A percentile compares a stretch with the other conserved stretches of the same genome.
Conservation (phyloP, 805 yeast genomes). For the Candida dendrica region DNA sequence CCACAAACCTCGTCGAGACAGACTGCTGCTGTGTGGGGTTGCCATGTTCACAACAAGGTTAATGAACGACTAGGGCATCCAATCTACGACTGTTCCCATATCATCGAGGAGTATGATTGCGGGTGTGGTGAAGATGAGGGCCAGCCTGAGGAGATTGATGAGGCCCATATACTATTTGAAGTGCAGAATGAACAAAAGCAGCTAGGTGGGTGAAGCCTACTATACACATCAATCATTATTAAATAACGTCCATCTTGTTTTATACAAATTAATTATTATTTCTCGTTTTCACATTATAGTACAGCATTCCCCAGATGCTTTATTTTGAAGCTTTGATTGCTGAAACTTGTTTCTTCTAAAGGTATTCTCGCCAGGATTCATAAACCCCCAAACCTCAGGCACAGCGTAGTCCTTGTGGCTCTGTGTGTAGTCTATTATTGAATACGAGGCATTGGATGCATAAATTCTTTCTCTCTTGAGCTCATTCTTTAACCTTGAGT, state of each 20-base stretch:
- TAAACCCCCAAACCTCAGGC: conserved; percentile 34
- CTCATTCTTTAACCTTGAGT: conserved; percentile 42
- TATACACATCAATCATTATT: no score
- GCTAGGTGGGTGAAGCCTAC: conserved; percentile 28
- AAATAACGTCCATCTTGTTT: no score
- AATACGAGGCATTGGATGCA: conserved; percentile 53
- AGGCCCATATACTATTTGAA: conserved; percentile 38
- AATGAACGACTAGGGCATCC: conserved; percentile 64
- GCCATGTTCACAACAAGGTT: conserved; percentile 83
- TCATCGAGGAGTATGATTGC: conserved; percentile 89
- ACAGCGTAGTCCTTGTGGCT: conserved; percentile 28
- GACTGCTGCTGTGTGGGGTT: conserved; percentile 93
- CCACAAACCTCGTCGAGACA: conserved; percentile 76
- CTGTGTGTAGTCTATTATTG: conserved; percentile 31
- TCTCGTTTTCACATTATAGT: conserved; percentile 22
- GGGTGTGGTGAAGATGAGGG: conserved; percentile 83
- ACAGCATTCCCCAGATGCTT: conserved; percentile 23
- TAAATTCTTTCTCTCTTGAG: conserved; percentile 51
- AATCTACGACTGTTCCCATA: conserved; percentile 75
- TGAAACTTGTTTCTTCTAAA: conserved; percentile 20
- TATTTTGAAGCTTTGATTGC: conserved; percentile 3
- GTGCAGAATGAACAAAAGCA: conserved; percentile 42
- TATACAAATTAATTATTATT: no score
- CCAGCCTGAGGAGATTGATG: conserved; percentile 31
- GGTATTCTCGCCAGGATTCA: conserved; percentile 30